Evolutionary conservation across 768 basidiomycete genomes (phyloP).

Genomic region (Lactarius evosmus): DNA sequence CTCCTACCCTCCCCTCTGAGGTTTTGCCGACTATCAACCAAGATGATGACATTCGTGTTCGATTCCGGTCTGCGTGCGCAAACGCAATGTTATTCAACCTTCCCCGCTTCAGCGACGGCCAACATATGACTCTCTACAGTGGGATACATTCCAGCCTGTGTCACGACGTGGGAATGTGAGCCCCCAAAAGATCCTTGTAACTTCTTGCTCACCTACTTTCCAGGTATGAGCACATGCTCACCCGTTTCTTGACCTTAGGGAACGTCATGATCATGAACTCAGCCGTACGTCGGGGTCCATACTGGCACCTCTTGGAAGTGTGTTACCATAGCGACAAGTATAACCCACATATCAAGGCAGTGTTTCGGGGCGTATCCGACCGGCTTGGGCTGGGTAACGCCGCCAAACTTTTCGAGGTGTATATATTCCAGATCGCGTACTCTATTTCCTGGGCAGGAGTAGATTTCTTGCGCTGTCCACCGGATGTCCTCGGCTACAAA

Average conservation of each 20-base stretch:
- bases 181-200: constrained; percentile 11
- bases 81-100: constrained; percentile 57
- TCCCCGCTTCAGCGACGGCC: constrained; percentile 37
- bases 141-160: constrained; percentile 46
- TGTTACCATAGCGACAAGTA: constrained; percentile 45
- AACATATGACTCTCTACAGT: constrained; percentile 44
- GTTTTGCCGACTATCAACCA: constrained; percentile 51
- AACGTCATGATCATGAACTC: constrained; percentile 81
- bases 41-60: constrained; percentile 82
- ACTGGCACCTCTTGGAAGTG: constrained; percentile 85
- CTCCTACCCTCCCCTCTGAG: constrained; percentile 36
- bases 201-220: constrained; percentile 5
- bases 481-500: constrained; percentile 70
- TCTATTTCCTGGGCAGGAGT: constrained; percentile 52
- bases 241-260: constrained; percentile 63
- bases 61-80: constrained; percentile 68
- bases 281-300: constrained; percentile 71
- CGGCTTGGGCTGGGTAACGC: constrained; percentile 63
- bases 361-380: constrained; percentile 59
- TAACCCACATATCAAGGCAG: constrained; percentile 41
- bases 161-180: constrained; percentile 50
- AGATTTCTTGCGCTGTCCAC: constrained; percentile 60
- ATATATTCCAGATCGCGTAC: constrained; percentile 71
- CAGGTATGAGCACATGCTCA: constrained; percentile 66
- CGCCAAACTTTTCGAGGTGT: constrained; percentile 68